These are phyloP conservation scores for Candolleomyces eurysporus DNA, from an alignment of 768 basidiomycete genomes.

Conservation along the genomic window DNA sequence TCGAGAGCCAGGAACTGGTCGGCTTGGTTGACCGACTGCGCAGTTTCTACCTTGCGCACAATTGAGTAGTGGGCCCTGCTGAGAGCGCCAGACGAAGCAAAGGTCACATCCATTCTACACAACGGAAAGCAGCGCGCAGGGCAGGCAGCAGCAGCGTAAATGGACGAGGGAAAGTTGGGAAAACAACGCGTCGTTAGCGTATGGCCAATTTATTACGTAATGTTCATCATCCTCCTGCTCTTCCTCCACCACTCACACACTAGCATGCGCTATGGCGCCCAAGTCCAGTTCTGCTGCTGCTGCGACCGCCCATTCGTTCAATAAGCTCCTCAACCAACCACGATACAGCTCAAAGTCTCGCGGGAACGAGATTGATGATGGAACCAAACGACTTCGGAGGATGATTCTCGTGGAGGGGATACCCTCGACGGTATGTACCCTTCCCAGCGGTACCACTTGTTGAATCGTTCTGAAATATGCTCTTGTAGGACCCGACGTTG, in stretches of 20 bases:
- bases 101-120: slow-evolving; percentile 66
- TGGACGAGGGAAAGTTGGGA: neutral
- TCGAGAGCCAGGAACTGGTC: slow-evolving; percentile 63
- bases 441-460: neutral
- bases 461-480: neutral
- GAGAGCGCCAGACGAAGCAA: slow-evolving; percentile 73
- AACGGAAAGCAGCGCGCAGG: neutral
- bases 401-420: slow-evolving; percentile 91
- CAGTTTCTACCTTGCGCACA: slow-evolving; percentile 69
- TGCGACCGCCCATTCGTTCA: slow-evolving; percentile 68
- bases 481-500: slow-evolving; percentile 70
- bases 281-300: neutral
- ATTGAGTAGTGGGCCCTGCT: slow-evolving; percentile 74
- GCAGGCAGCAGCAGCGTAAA: neutral
- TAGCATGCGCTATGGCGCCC: slow-evolving; percentile 5
- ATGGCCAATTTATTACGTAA: neutral
- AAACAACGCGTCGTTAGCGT: too few species aligned
- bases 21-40: slow-evolving; percentile 52
- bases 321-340: slow-evolving; percentile 74
- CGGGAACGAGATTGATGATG: slow-evolving; percentile 62
- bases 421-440: slow-evolving; percentile 66
- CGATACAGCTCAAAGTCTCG: slow-evolving; percentile 64
- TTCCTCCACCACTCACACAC: neutral
- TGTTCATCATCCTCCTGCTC: neutral
- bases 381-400: slow-evolving; percentile 80